Base-by-base conservation (phyloP, 129 eudicot genomes). In the Tagetes erecta region DNA sequence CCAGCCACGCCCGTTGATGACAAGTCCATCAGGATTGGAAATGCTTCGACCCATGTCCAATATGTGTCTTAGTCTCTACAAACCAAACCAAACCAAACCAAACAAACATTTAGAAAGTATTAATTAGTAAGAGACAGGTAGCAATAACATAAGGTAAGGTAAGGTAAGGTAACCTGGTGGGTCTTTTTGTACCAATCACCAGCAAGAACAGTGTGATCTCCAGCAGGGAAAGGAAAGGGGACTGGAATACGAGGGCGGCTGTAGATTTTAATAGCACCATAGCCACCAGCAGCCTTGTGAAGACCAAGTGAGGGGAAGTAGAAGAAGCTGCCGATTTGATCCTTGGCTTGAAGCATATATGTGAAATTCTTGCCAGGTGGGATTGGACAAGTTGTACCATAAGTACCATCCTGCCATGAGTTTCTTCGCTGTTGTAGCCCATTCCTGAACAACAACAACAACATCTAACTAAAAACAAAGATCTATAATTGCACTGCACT, bases 271-370 rank as follows among this genome's bases (percentile, higher is more conserved):
- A 95, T 88, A 78, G 83, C 86, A 40, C 99, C 99, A 67, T 77
- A 95, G 9, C 96, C 99, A 44, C 99, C 99, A 5, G 97, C 90
- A 64, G 97, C 96, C 91, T 91, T 91, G 20, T 95, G 99, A 59
- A 95, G 75, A 58, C 73, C 90, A 55, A 95, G 89, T 13, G 99
- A 87, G 7, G 99, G 97, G 88, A 88, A 95, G 78, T 95, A 95
- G 83, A 81, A 95, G 68, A 81, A 95, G 73, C 87, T 88, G 8
- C 99, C 99, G 31, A 95, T 95, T 68, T 95, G 99, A 78, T 95
- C 99, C 67, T 95, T 95, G 34, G 97, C 94, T 81, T 95, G 97
- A 64, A 95, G 91, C 78, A 80, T 85, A 78, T 91, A 95, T 3
- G 99, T 95, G 79, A 88, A 91, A 74, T 88, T 95, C 58, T 80